Conservation (phyloP, 495 filamentous ascomycete species). For the Massariosphaeria phaeospora region DNA sequence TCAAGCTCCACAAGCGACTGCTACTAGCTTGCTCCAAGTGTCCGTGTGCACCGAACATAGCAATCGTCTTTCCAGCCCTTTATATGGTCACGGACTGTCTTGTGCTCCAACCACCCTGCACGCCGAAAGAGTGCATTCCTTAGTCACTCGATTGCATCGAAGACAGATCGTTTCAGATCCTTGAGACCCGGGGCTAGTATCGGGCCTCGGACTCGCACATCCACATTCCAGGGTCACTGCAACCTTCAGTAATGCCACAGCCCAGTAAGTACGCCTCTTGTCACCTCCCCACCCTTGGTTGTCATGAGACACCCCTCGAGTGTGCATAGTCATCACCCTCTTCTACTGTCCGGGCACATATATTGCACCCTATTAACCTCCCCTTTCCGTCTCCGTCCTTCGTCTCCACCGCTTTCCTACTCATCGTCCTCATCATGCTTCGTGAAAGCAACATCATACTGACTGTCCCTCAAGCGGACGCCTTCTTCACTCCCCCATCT, state of each 20-base stretch:
- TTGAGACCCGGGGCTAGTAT: constrained; percentile 30
- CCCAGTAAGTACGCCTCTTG: constrained; percentile 31
- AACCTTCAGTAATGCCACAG: constrained; percentile 34
- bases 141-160: constrained; percentile 28
- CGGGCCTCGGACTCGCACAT: constrained; percentile 28
- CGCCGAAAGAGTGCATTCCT: constrained; percentile 26
- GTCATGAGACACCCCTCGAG: constrained; percentile 26
- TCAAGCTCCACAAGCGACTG: constrained; percentile 19
- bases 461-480: constrained; percentile 32
- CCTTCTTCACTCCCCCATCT: constrained; percentile 27
- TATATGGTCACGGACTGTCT: constrained; percentile 30
- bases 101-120: constrained; percentile 29
- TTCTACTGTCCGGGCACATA: not conserved
- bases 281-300: constrained; percentile 20
- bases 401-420: not conserved
- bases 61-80: constrained; percentile 20
- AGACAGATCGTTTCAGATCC: constrained; percentile 30
- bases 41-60: constrained; percentile 13
- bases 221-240: constrained; percentile 33
- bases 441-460: constrained; percentile 27
- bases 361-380: not conserved
- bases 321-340: not conserved
- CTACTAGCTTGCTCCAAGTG: constrained; percentile 15
- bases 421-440: constrained; percentile 15
- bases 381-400: constrained; percentile 6